These are phyloP conservation scores for Eutrema yunnanense DNA, from an alignment of 345 rosid genomes.

Conservation along the genomic window DNA sequence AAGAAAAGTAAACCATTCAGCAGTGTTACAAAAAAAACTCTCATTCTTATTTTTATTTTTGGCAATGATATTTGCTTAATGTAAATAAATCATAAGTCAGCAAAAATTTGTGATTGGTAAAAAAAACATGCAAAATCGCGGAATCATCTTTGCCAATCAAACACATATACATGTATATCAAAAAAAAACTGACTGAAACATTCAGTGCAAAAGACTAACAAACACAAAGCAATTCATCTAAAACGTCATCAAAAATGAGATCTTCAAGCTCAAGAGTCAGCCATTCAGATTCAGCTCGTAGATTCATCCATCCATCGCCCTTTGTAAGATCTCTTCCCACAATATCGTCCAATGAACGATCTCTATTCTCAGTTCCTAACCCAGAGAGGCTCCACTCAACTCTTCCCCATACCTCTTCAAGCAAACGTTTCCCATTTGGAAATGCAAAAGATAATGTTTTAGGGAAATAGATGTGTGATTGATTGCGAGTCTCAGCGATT, in stretches of 20 bases:
- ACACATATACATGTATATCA: neutral
- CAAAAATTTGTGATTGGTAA: too few species aligned
- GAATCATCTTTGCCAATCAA: neutral
- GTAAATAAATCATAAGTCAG: too few species aligned
- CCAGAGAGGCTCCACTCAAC: conserved; percentile 33
- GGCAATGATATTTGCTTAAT: too few species aligned
- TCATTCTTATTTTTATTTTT: too few species aligned
- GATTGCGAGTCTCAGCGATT: conserved; percentile 41
- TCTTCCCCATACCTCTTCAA: conserved; percentile 67
- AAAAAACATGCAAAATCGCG: too few species aligned
- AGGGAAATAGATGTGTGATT: conserved; percentile 52
- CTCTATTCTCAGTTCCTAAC: conserved; percentile 31
- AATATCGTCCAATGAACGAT: conserved; percentile 50
- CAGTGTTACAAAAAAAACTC: too few species aligned
- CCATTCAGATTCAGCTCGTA: conserved; percentile 48
- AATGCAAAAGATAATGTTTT: conserved; percentile 33
- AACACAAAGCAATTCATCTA: conserved; percentile 39
- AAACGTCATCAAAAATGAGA: conserved; percentile 50
- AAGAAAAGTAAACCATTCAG: too few species aligned
- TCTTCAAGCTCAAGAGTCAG: conserved; percentile 73
- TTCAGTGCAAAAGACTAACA: neutral
- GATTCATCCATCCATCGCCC: conserved; percentile 63
- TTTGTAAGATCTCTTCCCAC: conserved; percentile 49
- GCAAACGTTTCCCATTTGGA: conserved; percentile 40
- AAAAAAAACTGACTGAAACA: neutral